Evolutionary conservation across 176 grass and related monocot species (phyloP), one percentile per base, ranked within the genome.

Genomic region (Lolium perenne): DNA sequence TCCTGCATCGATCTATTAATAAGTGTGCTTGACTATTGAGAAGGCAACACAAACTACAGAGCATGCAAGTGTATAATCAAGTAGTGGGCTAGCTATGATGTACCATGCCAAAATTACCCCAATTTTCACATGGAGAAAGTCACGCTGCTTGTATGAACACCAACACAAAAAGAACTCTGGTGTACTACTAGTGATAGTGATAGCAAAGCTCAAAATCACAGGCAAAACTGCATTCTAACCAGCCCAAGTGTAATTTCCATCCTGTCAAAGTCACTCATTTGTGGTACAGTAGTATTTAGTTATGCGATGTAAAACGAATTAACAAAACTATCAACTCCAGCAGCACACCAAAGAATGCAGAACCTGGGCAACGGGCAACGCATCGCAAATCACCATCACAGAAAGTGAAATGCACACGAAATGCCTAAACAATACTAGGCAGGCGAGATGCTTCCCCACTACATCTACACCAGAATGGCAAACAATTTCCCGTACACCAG

Each of bases 321-420:
- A 71, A 50, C 25, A 38, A 29, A 69, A 3, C 38, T 16, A 78
- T 22, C 21, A 80, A 75, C 14, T 85, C 14, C 47, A 50, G 38
- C 71, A 50, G 38, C 72, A 23, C 2, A n/a, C 14, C 74, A 75
- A 57, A 57, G 6, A 79, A 61, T 0, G 29, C 25, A 57, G 41
- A 62, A 22, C 43, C 60, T 45, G 65, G 10, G 10, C 7, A 79
- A 26, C 41, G 65, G 10, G 10, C 7, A 79, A 26, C 41, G 61
- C 71, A 71, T 15, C 81, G 68, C 10, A 20, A 81, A 48, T 49
- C 50, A 53, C 26, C 53, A 51, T 4, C 43, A 71, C 48, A 25
- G 3, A 18, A 85, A 81, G 48, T 40, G 26, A 90, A 78, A 86
- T 32, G 55, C 14, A 7, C 70, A 81, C 13, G 53, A 35, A n/a